A percentile compares a stretch with the other conserved stretches of the same genome.
Conservation (phyloP, 2,329 filamentous ascomycete species). For the Epichloe scottii region DNA sequence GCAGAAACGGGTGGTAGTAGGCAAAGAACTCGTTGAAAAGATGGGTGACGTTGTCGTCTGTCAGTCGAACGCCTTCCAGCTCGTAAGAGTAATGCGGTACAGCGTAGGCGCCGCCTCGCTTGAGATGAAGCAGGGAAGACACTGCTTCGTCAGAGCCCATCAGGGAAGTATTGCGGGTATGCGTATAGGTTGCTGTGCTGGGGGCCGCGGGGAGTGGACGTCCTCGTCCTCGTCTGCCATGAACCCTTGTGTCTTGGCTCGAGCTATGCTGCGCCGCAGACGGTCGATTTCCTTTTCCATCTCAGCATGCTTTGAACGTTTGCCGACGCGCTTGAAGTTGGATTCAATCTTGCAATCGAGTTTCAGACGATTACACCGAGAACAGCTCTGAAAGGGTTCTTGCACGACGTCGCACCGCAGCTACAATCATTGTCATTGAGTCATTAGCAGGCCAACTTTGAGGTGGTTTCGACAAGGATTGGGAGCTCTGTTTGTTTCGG, state of each 20-base stretch:
- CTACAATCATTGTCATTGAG: constrained; percentile 26
- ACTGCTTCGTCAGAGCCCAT: constrained; percentile 60
- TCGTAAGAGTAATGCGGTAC: constrained; percentile 47
- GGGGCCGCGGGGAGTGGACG: constrained; percentile 42
- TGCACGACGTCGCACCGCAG: constrained; percentile 75
- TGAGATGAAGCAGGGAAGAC: constrained; percentile 52
- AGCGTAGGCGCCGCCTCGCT: constrained; percentile 50
- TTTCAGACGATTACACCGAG: constrained; percentile 65
- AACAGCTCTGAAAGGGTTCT: constrained; percentile 66
- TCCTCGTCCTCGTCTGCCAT: constrained; percentile 43
- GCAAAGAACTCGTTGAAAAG: constrained; percentile 66
- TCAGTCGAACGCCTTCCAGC: constrained; percentile 51
- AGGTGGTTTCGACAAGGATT: not conserved
- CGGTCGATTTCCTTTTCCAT: constrained; percentile 75
- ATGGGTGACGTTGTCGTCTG: constrained; percentile 47
- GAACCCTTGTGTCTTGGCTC: constrained; percentile 48
- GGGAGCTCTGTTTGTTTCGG: not conserved
- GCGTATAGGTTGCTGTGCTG: constrained; percentile 40
- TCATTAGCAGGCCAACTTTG: not conserved
- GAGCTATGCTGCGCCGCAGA: constrained; percentile 47
- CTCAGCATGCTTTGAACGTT: constrained; percentile 71
- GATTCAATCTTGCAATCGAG: constrained; percentile 78
- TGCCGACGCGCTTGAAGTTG: constrained; percentile 75
- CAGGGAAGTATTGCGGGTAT: constrained; percentile 48
- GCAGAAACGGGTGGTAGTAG: constrained; percentile 65